Base-by-base conservation (phyloP, 1,284 basidiomycete genomes). In the Ceratorhiza oryzae-sativae region DNA sequence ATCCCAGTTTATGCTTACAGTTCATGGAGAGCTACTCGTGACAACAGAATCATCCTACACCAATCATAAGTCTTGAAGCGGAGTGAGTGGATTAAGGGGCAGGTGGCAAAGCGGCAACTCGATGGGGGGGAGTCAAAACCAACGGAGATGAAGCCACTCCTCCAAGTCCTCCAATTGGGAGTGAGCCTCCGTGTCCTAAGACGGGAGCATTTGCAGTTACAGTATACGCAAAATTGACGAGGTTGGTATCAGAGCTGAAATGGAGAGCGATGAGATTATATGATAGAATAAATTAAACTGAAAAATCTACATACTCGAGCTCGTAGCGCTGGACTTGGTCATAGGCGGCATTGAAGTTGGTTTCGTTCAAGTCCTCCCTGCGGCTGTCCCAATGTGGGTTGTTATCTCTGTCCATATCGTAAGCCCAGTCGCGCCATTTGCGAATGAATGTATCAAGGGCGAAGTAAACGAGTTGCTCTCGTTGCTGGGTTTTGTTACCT, bases 281-380 rank as follows among this genome's bases (percentile, higher is more conserved):
- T 23, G n/a, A 23, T 10, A 2, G 10, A 15, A 13, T 1, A 32
- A 20, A 3, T 23, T 10, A 36, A 32, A 18, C 4, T n/a, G n/a
- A n/a, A n/a, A n/a, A n/a, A n/a, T n/a, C n/a, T 15, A 32, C 63
- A 55, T 45, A 67, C 63, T 67, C 63, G 10, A 67, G 39, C 25
- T 67, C 63, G 32, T 67, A 67, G 12, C 63, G 48, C n/a, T 67
- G 63, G 27, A 67, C 51, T 36, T 67, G 63, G n/a, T 67, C 63
- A 25, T 67, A 67, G 18, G 63, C 48, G 30, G 49, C 20, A 25
- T 67, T 67, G 49, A 67, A 67, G 25, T 67, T 67, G 34, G 36
- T 15, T 20, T 67, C 63, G 36, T 67, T 67, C 20, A 67, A 39
- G 1, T 67, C 63, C 25, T 55, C 63, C 3, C 51, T 18, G 5